Evolutionary conservation across 345 rosid species (phyloP).

Genomic region (Heritiera fomes): DNA sequence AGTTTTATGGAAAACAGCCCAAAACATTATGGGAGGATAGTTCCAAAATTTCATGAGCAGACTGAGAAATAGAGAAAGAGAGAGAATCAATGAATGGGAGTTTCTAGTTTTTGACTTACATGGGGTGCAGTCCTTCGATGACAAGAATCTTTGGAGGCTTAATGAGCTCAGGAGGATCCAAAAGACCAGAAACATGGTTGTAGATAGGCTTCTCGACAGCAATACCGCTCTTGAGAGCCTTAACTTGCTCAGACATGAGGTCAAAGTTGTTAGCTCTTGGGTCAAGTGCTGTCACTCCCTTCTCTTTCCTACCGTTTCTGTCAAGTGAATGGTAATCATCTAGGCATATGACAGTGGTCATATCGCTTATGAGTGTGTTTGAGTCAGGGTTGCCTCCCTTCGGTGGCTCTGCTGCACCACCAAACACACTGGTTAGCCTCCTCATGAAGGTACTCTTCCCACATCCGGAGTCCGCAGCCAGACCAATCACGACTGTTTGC

Average conservation of each 20-base stretch:
- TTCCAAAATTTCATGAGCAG: constrained; percentile 14
- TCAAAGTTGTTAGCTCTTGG: constrained; percentile 86
- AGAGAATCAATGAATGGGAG: not conserved
- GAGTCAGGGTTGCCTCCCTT: constrained; percentile 95
- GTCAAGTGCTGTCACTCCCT: constrained; percentile 91
- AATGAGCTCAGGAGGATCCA: constrained; percentile 87
- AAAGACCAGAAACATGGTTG: constrained; percentile 81
- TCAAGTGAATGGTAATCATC: constrained; percentile 92
- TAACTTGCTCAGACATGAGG: constrained; percentile 92
- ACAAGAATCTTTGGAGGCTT: constrained; percentile 94
- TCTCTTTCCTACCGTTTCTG: constrained; percentile 77
- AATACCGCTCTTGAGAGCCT: constrained; percentile 73
- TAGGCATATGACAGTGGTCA: constrained; percentile 81
- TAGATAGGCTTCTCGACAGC: constrained; percentile 87
- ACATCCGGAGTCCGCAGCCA: constrained; percentile 94
- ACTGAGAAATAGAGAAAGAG: constrained; percentile 25
- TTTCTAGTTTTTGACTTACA: constrained; percentile 51
- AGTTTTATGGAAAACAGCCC: not conserved
- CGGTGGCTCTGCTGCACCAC: constrained; percentile 91
- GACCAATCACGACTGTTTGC: constrained; percentile 78
- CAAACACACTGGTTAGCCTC: constrained; percentile 84
- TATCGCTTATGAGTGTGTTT: constrained; percentile 85
- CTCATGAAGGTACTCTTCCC: constrained; percentile 93
- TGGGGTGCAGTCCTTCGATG: constrained; percentile 95
- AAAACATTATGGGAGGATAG: not conserved